Evolutionary conservation across 2,329 filamentous ascomycete genomes (phyloP).

Genomic region (Penicillium palitans): DNA sequence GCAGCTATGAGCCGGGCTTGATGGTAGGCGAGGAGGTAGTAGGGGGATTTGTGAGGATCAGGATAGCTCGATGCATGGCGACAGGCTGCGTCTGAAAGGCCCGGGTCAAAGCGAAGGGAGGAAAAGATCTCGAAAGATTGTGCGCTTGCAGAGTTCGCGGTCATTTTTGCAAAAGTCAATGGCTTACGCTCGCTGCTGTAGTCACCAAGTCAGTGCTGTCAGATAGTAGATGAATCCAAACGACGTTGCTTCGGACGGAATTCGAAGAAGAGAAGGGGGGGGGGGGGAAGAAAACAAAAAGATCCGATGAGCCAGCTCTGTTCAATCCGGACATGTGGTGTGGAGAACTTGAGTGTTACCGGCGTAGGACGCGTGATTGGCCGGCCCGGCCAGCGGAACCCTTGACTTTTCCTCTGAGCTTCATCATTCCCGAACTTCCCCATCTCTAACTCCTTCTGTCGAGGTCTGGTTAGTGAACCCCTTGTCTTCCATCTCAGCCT

Average conservation of each 20-base stretch:
- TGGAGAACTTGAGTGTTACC: constrained; percentile 22
- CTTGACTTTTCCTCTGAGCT: constrained; percentile 39
- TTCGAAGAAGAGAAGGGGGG: constrained; percentile 16
- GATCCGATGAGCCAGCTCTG: constrained; percentile 6
- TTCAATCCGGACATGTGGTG: constrained; percentile 17
- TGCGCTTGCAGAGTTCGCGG: constrained; percentile 7
- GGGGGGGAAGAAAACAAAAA: constrained; percentile 14
- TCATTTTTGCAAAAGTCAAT: constrained; percentile 14
- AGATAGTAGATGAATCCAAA: background rate
- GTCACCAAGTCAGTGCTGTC: constrained; percentile 10
- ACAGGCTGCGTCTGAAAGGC: constrained; percentile 45
- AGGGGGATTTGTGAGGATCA: constrained; percentile 53
- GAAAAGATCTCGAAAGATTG: constrained; percentile 63
- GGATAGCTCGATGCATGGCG: constrained; percentile 39
- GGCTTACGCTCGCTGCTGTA: constrained; percentile 25
- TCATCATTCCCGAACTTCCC: constrained; percentile 29
- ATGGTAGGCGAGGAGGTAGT: constrained; percentile 80
- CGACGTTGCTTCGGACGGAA: background rate
- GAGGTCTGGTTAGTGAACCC: constrained; percentile 25
- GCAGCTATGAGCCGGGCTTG: constrained; percentile 71
- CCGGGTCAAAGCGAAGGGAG: constrained; percentile 69
- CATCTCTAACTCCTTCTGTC: constrained; percentile 30
- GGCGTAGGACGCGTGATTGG: constrained; percentile 34
- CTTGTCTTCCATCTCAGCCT: constrained; percentile 3
- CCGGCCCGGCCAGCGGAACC: constrained; percentile 27